Conservation (phyloP, 1,139 yeast species). For the Eremothecium cymbalariae region DNA sequence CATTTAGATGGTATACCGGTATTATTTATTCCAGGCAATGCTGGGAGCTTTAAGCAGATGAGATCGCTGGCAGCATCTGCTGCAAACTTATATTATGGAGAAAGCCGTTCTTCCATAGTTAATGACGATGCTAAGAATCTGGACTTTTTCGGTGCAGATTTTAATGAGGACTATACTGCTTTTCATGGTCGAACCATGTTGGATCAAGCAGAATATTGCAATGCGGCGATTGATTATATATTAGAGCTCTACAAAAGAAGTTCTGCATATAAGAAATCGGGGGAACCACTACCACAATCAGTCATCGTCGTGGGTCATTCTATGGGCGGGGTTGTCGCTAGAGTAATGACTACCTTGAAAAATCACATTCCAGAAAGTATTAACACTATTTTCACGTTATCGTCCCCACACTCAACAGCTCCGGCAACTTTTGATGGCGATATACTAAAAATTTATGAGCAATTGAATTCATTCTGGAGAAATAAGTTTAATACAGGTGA, state of each 20-base stretch:
- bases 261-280: conserved; percentile 12
- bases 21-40: conserved; percentile 92
- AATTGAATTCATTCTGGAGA: conserved; percentile 77
- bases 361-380: conserved; percentile 66
- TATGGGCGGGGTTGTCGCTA: conserved; percentile 92
- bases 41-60: conserved; percentile 87
- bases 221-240: conserved; percentile 77
- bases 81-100: conserved; percentile 41
- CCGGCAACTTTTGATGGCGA: conserved; percentile 97
- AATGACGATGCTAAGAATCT: conserved; percentile 39
- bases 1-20: conserved; percentile 72
- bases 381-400: conserved; percentile 76
- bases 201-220: conserved; percentile 89
- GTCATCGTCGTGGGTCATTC: conserved; percentile 87
- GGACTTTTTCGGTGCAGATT: conserved; percentile 85
- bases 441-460: conserved; percentile 61
- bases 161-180: conserved; percentile 93
- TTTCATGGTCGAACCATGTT: conserved; percentile 89
- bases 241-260: conserved; percentile 49
- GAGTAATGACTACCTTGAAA: conserved; percentile 71
- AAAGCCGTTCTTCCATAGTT: conserved; percentile 28
- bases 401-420: conserved; percentile 89
- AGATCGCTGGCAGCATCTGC: conserved; percentile 84
- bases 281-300: conserved; percentile 44
- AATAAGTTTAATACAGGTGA: conserved; percentile 39